Conservation (phyloP, 805 yeast species). For the Metschnikowia lachancei region DNA sequence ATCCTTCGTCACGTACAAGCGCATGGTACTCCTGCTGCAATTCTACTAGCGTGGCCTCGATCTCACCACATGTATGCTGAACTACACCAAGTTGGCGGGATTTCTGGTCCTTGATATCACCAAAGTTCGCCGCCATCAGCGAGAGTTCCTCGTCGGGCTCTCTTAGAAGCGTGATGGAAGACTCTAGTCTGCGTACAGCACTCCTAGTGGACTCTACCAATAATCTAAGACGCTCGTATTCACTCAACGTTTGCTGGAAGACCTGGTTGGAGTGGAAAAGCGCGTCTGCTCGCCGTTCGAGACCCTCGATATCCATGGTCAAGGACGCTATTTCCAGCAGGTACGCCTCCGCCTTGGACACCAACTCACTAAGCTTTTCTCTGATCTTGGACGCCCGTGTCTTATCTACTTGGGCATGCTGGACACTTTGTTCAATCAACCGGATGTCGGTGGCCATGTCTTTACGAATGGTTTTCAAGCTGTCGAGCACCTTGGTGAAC, state of each 20-base stretch:
- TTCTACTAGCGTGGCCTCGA: constrained; percentile 22
- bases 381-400: constrained; percentile 64
- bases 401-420: constrained; percentile 70
- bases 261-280: constrained; percentile 77
- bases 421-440: constrained; percentile 72
- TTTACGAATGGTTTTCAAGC: constrained; percentile 69
- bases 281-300: constrained; percentile 57
- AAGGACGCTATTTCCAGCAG: constrained; percentile 47
- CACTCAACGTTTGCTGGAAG: constrained; percentile 68
- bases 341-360: constrained; percentile 43
- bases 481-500: constrained; percentile 86
- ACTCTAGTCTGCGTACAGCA: constrained; percentile 51
- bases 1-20: constrained; percentile 48
- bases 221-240: constrained; percentile 55
- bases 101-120: constrained; percentile 20
- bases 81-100: constrained; percentile 14
- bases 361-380: constrained; percentile 44
- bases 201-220: constrained; percentile 44
- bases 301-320: constrained; percentile 47
- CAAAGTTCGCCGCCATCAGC: constrained; percentile 31
- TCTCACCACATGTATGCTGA: background rate
- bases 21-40: constrained; percentile 27
- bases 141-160: constrained; percentile 37
- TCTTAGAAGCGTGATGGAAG: constrained; percentile 45
- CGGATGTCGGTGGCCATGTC: constrained; percentile 75